Percentiles rank a stretch among this genome's conserved stretches.
Conservation (phyloP, 371 early-diverging fungal species). For the Sporodiniella umbellata region DNA sequence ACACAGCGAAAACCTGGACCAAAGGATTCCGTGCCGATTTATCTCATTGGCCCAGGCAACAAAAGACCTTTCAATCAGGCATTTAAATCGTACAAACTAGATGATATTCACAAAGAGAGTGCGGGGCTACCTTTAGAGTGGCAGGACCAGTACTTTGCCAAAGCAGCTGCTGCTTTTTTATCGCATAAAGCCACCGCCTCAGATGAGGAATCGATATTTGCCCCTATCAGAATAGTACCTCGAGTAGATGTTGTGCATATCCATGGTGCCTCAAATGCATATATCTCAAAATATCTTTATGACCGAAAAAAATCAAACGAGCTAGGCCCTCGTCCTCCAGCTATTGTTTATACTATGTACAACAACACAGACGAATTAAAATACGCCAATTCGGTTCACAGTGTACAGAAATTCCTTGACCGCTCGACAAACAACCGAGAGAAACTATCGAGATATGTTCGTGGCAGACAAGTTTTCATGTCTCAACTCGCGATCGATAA, state of each 20-base stretch:
- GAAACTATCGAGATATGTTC: conserved; percentile 36
- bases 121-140: conserved; percentile 55
- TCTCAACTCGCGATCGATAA: conserved; percentile 56
- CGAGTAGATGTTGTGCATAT: conserved; percentile 59
- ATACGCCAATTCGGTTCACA: conserved; percentile 51
- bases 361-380: conserved; percentile 62
- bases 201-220: conserved; percentile 57
- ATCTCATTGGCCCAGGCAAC: conserved; percentile 59
- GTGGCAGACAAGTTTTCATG: conserved; percentile 57
- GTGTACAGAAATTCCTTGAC: conserved; percentile 50
- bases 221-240: conserved; percentile 21
- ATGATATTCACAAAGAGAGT: conserved; percentile 52
- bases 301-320: conserved; percentile 26
- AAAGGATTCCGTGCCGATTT: conserved; percentile 43
- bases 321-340: conserved; percentile 42
- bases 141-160: conserved; percentile 62
- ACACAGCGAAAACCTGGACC: conserved; percentile 14
- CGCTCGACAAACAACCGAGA: not conserved
- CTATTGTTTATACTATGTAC: conserved; percentile 64
- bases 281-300: conserved; percentile 38
- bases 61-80: conserved; percentile 56
- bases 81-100: conserved; percentile 38
- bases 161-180: conserved; percentile 57
- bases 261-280: conserved; percentile 65
- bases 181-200: conserved; percentile 43